phyloP scores from a whole-genome alignment of 331 rosid species.

The Spiraea crenata region DNA sequence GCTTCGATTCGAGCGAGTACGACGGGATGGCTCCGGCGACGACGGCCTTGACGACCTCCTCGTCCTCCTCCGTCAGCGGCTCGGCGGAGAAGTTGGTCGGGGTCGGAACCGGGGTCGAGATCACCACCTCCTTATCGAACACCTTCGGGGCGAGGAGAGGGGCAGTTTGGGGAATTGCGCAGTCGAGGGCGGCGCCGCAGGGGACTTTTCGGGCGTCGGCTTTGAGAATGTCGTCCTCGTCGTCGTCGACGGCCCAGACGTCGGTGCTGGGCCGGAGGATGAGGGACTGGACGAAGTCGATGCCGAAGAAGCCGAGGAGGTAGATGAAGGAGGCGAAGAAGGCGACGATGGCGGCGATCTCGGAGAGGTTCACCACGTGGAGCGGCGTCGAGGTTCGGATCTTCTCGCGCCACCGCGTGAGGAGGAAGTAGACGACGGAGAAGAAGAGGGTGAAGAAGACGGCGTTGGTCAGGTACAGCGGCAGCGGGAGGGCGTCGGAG shows the following conservation, averaged over 20 bases:
- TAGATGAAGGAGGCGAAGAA: constrained; percentile 45
- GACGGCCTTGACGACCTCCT: constrained; percentile 39
- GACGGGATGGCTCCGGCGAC: constrained; percentile 38
- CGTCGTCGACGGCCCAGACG: constrained; percentile 43
- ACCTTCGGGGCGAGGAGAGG: constrained; percentile 24
- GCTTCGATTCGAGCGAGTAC: constrained; percentile 45
- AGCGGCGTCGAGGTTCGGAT: constrained; percentile 46
- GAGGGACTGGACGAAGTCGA: constrained; percentile 48
- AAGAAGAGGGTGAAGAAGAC: constrained; percentile 46
- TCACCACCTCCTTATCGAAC: constrained; percentile 19
- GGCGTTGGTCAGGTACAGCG: constrained; percentile 41
- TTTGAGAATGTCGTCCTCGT: constrained; percentile 27
- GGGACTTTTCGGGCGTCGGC: constrained; percentile 39
- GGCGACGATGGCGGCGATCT: constrained; percentile 40
- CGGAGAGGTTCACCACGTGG: constrained; percentile 42
- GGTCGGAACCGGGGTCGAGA: constrained; percentile 2
- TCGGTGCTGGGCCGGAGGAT: constrained; percentile 45
- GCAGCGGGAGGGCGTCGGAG: constrained; percentile 38
- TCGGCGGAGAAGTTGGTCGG: constrained; percentile 2
- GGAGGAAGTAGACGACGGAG: constrained; percentile 52
- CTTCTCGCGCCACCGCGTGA: constrained; percentile 53
- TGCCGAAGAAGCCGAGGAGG: constrained; percentile 52
- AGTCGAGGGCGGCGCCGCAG: constrained; percentile 46
- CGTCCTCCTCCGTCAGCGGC: constrained; percentile 34
- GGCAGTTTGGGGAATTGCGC: constrained; percentile 22